Evolutionary conservation across 225 moss, liverwort and hornwort genomes (phyloP), one percentile per base, ranked within the genome.

Genomic region (Asterella californica): DNA sequence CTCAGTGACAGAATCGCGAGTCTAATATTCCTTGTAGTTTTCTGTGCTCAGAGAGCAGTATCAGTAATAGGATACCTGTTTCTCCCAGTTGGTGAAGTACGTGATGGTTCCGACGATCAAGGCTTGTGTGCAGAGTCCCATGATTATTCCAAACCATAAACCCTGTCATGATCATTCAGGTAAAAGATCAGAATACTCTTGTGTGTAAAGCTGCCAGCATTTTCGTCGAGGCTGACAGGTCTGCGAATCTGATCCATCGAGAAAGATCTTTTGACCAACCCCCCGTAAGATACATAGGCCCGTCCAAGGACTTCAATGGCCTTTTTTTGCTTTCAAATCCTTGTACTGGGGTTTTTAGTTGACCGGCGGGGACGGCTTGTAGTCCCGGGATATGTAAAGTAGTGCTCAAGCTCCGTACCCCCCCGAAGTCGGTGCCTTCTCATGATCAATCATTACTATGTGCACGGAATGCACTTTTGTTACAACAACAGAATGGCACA

Each of bases 131-230:
- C 59, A 18, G 14, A 88, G 15, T 74, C 91, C 94, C 79, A 82
- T 14, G 27, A 90, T 83, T 53, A 93, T 54, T 38, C 93, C 95
- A 2, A 87, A 9, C 93, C 95, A 95, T 19, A 95, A 84, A 11
- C 95, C 95, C 70, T 88, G 80, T 14, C 71, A 71, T n/a, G n/a
- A n/a, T 71, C 48, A 46, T 25, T 47, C 71, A n/a, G 45, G n/a
- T n/a, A 21, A 21, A 6, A 42, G 37, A 69, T 69, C 27, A 42
- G 7, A 7, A 42, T 3, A 71, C n/a, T 24, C 38, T 2, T 71
- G 9, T 10, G 2, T 18, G 15, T 4, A 0, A 37, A 37, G 9
- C 1, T 37, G 32, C 19, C 19, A n/a, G 61, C 6, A 2, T 5
- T 61, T 61, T 25, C 19, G 25, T 9, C 9, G 6, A 27, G n/a